Conservation (phyloP, 768 basidiomycete species). For the Austroboletus eburneus region DNA sequence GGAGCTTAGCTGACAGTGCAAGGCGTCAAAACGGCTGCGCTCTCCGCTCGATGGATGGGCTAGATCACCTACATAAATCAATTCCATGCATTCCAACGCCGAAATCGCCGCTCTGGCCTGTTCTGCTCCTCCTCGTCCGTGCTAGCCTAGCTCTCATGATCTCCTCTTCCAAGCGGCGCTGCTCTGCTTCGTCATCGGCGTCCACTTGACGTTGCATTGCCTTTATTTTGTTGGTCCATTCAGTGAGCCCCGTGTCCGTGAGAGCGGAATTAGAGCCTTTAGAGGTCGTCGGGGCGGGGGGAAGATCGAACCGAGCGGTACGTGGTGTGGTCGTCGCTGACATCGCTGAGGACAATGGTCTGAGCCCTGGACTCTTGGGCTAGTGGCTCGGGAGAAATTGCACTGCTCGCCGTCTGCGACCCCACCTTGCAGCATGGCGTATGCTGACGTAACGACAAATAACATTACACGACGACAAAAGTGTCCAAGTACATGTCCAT, state of each 20-base stretch:
- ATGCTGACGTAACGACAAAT: slow-evolving; percentile 21
- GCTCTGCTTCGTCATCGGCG: slow-evolving; percentile 74
- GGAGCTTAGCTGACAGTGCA: slow-evolving; percentile 19
- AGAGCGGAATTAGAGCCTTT: slow-evolving; percentile 11
- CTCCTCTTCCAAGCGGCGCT: slow-evolving; percentile 57
- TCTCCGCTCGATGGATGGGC: background rate
- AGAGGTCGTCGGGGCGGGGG: slow-evolving; percentile 27
- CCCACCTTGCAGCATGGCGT: background rate
- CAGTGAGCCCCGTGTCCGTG: slow-evolving; percentile 64
- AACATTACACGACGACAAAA: background rate
- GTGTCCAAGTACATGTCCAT: background rate
- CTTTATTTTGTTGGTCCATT: slow-evolving; percentile 80
- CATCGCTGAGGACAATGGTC: slow-evolving; percentile 15
- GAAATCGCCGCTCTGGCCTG: slow-evolving; percentile 34
- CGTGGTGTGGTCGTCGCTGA: slow-evolving; percentile 28
- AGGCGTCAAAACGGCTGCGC: slow-evolving; percentile 1
- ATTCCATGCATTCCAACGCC: slow-evolving; percentile 36
- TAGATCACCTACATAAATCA: slow-evolving; percentile 30
- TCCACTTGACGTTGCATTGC: slow-evolving; percentile 79
- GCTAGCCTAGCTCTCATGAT: slow-evolving; percentile 49
- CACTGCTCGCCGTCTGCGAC: background rate
- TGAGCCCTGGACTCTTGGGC: background rate
- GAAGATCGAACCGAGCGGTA: slow-evolving; percentile 35
- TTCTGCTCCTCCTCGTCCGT: slow-evolving; percentile 36
- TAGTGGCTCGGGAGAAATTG: background rate